Conservation (phyloP, 1,139 yeast genomes). For the Arxiozyma bovina region DNA sequence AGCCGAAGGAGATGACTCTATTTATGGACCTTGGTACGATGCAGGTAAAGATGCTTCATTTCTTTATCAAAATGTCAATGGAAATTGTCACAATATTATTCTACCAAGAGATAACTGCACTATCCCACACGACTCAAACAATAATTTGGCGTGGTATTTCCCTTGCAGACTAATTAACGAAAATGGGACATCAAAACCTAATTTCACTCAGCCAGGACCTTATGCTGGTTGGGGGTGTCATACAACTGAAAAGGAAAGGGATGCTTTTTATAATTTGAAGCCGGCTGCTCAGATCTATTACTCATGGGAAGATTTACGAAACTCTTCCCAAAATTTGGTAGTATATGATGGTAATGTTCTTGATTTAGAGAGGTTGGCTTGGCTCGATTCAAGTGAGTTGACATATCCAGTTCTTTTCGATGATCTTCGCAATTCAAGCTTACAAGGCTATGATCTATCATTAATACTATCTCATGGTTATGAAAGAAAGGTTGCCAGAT, state of each 20-base stretch:
- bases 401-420: conserved; percentile 67
- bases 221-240: conserved; percentile 89
- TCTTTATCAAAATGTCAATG: conserved; percentile 90
- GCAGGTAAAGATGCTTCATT: conserved; percentile 88
- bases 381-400: conserved; percentile 63
- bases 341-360: conserved; percentile 85
- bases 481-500: conserved; percentile 67
- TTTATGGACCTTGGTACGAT: conserved; percentile 79
- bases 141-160: conserved; percentile 87
- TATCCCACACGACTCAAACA: conserved; percentile 53
- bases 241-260: conserved; percentile 60
- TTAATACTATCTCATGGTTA: conserved; percentile 58
- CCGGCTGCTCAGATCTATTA: conserved; percentile 71
- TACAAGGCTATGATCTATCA: conserved; percentile 76
- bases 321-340: conserved; percentile 64
- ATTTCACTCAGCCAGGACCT: conserved; percentile 46
- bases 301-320: conserved; percentile 79
- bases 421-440: conserved; percentile 47
- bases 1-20: conserved; percentile 45
- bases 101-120: conserved; percentile 61
- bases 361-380: conserved; percentile 65
- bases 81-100: conserved; percentile 77
- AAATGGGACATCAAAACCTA: conserved; percentile 62
- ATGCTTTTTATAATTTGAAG: conserved; percentile 52
- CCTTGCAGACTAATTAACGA: conserved; percentile 70